Evolutionary conservation across 768 basidiomycete species (phyloP).

Genomic region (Myochromella boudieri): DNA sequence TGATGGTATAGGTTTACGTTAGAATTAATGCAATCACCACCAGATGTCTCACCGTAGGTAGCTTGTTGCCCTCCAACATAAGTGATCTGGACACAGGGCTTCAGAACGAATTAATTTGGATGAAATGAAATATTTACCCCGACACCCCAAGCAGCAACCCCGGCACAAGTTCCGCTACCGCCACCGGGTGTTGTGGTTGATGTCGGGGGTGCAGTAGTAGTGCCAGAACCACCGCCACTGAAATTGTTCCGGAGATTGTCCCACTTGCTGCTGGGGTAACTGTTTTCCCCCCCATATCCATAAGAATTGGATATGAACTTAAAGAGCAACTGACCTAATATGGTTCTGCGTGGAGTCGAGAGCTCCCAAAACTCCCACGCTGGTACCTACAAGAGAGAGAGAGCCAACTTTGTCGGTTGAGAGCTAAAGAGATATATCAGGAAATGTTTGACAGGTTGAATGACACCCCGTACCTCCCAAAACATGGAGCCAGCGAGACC

Average conservation of each 20-base stretch:
- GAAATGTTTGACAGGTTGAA: too few species aligned
- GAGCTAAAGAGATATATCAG: constrained; percentile 31
- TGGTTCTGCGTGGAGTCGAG: constrained; percentile 69
- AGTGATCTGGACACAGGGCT: constrained; percentile 27
- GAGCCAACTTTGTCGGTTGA: constrained; percentile 61
- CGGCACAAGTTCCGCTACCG: constrained; percentile 41
- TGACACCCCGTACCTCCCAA: constrained; percentile 71
- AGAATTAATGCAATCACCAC: too few species aligned
- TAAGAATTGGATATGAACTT: background rate
- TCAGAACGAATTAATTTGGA: background rate
- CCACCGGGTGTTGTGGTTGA: constrained; percentile 25
- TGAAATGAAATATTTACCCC: constrained; percentile 24
- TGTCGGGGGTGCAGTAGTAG: constrained; percentile 23
- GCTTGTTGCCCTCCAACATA: constrained; percentile 48
- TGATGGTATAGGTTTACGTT: constrained; percentile 23
- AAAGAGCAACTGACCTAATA: constrained; percentile 42
- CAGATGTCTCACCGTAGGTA: constrained; percentile 42
- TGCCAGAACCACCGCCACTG: constrained; percentile 28
- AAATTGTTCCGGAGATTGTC: constrained; percentile 70
- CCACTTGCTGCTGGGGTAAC: constrained; percentile 70
- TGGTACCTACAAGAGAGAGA: constrained; percentile 57
- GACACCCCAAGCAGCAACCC: constrained; percentile 49
- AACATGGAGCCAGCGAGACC: constrained; percentile 72
- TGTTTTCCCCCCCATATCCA: too few species aligned
- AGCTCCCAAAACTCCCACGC: constrained; percentile 43